phyloP scores from a whole-genome alignment of 495 filamentous ascomycete species.

The Neurospora terricola region DNA sequence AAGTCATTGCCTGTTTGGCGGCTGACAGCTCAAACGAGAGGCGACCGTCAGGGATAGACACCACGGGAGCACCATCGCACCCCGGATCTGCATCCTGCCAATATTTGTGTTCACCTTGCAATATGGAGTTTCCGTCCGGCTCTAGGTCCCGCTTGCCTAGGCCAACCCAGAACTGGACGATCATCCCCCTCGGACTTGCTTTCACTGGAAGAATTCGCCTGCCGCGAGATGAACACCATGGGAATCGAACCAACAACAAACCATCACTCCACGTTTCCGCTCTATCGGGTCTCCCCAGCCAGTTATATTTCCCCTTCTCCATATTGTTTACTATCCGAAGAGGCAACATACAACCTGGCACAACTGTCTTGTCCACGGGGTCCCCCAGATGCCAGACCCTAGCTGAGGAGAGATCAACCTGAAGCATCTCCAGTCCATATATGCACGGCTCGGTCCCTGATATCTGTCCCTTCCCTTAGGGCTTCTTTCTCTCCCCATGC shows the following conservation, averaged over 20 bases:
- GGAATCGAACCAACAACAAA: not conserved
- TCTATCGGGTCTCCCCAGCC: not conserved
- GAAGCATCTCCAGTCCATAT: not conserved
- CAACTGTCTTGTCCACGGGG: not conserved
- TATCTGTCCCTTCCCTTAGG: not conserved
- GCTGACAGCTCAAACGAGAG: not conserved
- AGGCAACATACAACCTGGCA: not conserved
- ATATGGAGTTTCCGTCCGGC: not conserved
- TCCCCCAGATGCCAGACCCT: not conserved
- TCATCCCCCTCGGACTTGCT: not conserved
- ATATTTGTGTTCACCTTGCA: not conserved
- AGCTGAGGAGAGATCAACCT: not conserved
- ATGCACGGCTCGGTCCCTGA: not conserved
- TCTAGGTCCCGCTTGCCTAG: not conserved
- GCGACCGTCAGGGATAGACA: not conserved
- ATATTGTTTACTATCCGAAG: not conserved
- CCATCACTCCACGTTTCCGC: not conserved
- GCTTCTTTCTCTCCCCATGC: not conserved
- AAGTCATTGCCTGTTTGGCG: not conserved
- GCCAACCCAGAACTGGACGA: not conserved
- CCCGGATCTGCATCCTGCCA: not conserved
- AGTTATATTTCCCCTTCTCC: not conserved
- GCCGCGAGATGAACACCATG: not conserved
- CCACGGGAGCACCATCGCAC: not conserved
- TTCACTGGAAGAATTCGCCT: not conserved